phyloP scores from a whole-genome alignment of 2,329 filamentous ascomycete species.

The Penicillium sp. region DNA sequence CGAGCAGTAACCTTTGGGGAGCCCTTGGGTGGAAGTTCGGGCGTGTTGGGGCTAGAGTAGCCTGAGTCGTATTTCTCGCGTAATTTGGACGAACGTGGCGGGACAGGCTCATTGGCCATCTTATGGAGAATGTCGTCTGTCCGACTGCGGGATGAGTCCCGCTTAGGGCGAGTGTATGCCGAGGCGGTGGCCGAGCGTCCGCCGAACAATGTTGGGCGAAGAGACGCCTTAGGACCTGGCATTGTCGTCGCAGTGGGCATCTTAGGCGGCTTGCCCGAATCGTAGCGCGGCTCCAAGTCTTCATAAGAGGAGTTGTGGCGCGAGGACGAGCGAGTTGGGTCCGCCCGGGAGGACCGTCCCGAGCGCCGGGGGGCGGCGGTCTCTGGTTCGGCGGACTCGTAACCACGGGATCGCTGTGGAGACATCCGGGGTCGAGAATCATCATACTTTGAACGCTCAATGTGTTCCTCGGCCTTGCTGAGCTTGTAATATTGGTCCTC shows the following conservation, averaged over 20 bases:
- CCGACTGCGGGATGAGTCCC: conserved; percentile 28
- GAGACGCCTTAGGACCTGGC: conserved; percentile 29
- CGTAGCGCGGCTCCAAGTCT: conserved; percentile 27
- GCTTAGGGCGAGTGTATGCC: conserved; percentile 29
- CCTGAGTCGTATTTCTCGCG: conserved; percentile 46
- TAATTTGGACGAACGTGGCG: conserved; percentile 37
- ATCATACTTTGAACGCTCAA: conserved; percentile 34
- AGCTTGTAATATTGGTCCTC: conserved; percentile 30
- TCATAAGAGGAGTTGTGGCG: conserved; percentile 33
- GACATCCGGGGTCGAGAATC: conserved; percentile 31
- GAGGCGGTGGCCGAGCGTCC: conserved; percentile 33
- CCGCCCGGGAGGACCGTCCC: conserved; percentile 31
- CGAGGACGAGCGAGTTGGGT: conserved; percentile 28
- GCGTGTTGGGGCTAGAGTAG: conserved; percentile 47
- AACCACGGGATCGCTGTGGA: conserved; percentile 30
- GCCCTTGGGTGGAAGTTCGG: conserved; percentile 37
- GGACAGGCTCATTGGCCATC: conserved; percentile 28
- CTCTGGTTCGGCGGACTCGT: conserved; percentile 35
- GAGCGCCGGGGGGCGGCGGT: conserved; percentile 28
- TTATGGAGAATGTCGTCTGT: conserved; percentile 25
- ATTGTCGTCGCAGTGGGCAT: conserved; percentile 39
- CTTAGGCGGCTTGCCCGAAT: conserved; percentile 30
- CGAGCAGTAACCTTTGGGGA: conserved; percentile 36
- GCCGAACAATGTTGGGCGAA: conserved; percentile 32
- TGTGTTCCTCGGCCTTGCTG: conserved; percentile 43